Base-by-base conservation (phyloP, 345 rosid species). In the Sisymbrium irio region DNA sequence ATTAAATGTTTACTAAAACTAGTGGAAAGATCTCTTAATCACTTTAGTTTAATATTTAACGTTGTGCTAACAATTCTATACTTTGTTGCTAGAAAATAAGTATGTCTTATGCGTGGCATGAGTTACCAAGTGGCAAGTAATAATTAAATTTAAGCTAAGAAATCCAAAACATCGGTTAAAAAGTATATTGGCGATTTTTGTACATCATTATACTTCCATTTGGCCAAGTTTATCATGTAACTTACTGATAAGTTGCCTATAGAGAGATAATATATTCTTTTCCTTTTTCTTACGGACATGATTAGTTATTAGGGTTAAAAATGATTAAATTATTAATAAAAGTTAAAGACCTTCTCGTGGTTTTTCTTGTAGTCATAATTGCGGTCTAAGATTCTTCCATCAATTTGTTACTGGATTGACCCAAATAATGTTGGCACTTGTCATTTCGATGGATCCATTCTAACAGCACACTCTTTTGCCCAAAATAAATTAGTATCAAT, bases 371-470 rank as follows among this genome's bases (percentile, higher is more conserved):
- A 35, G 78, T 65, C 72, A 86, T 88, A 61, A 88, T 86, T 68
- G 65, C 73, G 67, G 83, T 82, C 85, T 80, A 81, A 73, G 84
- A 83, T 81, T 83, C 88, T 82, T 79, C 63, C 57, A 62, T 68
- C 65, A 76, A 35, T 69, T 61, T 59, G 78, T 51, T 42, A 69
- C 50, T 62, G 4, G 63, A 75, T 35, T 75, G 74, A 60, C 63
- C 63, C 62, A 42, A 76, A 62, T 69, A 22, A 33, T 25, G 46
- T 76, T 54, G 75, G 70, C 70, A 69, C 64, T 76, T 62, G 56
- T 76, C 69, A 76, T 54, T 53, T 69, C 15, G 79, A 76, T 68
- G 56, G 62, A 76, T 69, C 75, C 65, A 69, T 76, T 76, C 51
- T 44, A 62, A 70, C 79, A 53, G 55, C 73, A 61, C 39, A 51